Evolutionary conservation across 2,329 filamentous ascomycete species (phyloP).

Genomic region (Lanzia echinophila): DNA sequence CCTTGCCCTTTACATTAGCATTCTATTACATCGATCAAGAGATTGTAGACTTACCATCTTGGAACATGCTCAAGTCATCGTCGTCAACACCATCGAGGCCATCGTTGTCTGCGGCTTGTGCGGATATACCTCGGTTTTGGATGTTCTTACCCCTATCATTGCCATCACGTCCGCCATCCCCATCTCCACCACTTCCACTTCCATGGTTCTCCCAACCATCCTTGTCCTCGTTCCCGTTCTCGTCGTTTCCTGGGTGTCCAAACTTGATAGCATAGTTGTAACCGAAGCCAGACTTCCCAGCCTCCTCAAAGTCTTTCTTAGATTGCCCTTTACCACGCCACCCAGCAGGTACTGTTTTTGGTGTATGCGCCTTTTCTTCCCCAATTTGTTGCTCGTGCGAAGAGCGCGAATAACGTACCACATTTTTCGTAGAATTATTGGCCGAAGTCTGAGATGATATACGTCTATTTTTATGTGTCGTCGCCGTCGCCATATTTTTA

Average conservation of each 20-base stretch:
- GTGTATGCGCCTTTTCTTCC: too few species aligned
- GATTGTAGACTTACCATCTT: not conserved
- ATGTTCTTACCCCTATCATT: not conserved
- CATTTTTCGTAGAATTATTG: too few species aligned
- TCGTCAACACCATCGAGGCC: not conserved
- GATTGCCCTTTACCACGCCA: not conserved
- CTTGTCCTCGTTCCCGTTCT: too few species aligned
- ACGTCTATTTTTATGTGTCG: too few species aligned
- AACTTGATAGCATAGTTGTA: not conserved
- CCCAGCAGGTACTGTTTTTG: not conserved
- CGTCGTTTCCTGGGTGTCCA: not conserved
- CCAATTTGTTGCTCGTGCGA: too few species aligned
- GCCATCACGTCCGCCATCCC: not conserved
- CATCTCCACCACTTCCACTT: not conserved
- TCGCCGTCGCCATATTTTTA: too few species aligned
- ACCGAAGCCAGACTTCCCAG: not conserved
- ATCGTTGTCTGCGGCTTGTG: not conserved
- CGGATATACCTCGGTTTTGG: not conserved
- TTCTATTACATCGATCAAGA: too few species aligned
- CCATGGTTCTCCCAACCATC: not conserved
- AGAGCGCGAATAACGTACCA: too few species aligned
- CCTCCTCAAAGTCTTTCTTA: not conserved
- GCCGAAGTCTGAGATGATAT: too few species aligned
- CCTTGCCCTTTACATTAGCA: not conserved
- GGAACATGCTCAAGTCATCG: not conserved